Conservation (phyloP, 192 early-diverging fungal species). For the Backusella australiensis region DNA sequence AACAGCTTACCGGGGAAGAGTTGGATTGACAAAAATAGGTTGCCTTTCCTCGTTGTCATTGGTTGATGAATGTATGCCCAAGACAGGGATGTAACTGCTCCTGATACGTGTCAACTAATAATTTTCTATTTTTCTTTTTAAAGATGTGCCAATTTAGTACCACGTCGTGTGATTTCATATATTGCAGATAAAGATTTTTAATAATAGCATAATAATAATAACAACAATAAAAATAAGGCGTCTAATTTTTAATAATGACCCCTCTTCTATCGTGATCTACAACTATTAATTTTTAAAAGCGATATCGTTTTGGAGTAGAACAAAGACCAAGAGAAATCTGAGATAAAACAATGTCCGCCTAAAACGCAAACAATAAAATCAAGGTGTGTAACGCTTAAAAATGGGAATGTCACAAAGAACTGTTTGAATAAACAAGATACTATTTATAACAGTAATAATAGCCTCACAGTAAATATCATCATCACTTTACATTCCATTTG, state of each 20-base stretch:
- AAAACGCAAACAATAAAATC: conserved; percentile 3
- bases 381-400: neutral
- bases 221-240: neutral
- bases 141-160: neutral
- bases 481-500: conserved; percentile 1
- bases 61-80: neutral
- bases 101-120: conserved; percentile 9
- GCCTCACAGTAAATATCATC: neutral
- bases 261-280: neutral
- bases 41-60: neutral
- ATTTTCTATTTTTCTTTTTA: neutral
- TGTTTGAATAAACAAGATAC: neutral
- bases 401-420: neutral
- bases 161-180: conserved; percentile 1
- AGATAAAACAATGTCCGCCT: neutral
- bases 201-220: neutral
- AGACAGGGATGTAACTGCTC: neutral
- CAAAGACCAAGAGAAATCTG: neutral
- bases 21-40: neutral
- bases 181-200: conserved; percentile 1
- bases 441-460: conserved; percentile 3
- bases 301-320: neutral
- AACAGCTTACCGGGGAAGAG: neutral
- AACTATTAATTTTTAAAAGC: neutral
- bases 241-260: neutral